These are phyloP conservation scores for Endogone sp. DNA, from an alignment of 192 early-diverging fungal species.

Conservation along the genomic window DNA sequence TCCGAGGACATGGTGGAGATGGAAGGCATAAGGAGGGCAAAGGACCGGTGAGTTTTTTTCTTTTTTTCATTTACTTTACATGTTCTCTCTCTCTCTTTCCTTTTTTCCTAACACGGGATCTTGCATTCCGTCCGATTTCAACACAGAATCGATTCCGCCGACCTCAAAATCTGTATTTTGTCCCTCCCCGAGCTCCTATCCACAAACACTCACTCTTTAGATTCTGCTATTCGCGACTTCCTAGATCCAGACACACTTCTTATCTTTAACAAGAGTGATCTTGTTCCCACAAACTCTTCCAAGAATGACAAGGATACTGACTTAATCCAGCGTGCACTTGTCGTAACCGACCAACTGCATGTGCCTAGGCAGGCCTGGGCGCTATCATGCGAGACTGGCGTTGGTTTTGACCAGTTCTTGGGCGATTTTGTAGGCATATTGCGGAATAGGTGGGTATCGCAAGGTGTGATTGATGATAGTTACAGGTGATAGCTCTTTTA, in stretches of 20 bases:
- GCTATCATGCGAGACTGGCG: constrained; percentile 45
- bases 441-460: constrained; percentile 31
- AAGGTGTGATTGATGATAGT: not conserved
- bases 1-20: constrained; percentile 60
- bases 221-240: constrained; percentile 29
- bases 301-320: not conserved
- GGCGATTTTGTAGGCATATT: constrained; percentile 32
- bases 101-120: too few relatives aligned
- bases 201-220: constrained; percentile 7
- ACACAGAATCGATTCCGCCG: constrained; percentile 37
- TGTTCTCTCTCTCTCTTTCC: not conserved
- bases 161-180: constrained; percentile 65
- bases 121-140: too few relatives aligned
- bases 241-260: constrained; percentile 54
- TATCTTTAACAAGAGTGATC: constrained; percentile 64
- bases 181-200: constrained; percentile 26
- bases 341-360: not conserved
- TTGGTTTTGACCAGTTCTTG: constrained; percentile 44
- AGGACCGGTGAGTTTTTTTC: constrained; percentile 32
- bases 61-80: not conserved
- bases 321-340: not conserved
- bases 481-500: not conserved
- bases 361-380: constrained; percentile 28
- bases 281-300: not conserved
- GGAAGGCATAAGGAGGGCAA: constrained; percentile 63